Base-by-base conservation (phyloP, 306 rosid genomes). In the Boehmeria nivea region DNA sequence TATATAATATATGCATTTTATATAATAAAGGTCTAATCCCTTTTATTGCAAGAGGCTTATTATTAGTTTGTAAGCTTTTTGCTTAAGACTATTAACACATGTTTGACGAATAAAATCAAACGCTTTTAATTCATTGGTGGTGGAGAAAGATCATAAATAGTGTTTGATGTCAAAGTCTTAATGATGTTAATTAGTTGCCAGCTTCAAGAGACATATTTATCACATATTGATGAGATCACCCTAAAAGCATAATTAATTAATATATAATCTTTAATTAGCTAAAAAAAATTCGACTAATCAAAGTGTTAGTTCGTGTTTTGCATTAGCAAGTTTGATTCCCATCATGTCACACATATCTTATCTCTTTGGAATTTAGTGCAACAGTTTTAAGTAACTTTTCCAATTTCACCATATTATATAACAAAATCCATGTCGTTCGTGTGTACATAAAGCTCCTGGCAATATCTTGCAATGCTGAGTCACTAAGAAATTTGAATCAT, bases 121-220 rank as follows among this genome's bases (percentile, higher is more conserved):
- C 14, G 8, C 12, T 19, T 44, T 61, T 36, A 20, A 54, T 24
- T 42, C 43, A 51, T 51, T 67, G 51, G 71, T 47, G 54, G 43
- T 25, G 53, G 43, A 55, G 21, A 46, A 16, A 54, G 60, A 54
- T 54, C n/a, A 39, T 59, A 39, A 61, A 49, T 16, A 18, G 3
- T 39, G 57, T 37, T 21, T 55, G 49, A 72, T 31, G 59, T 48
- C 43, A 66, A 66, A 36, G 75, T 64, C 68, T 65, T 70, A 34
- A 17, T 74, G 80, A 79, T 71, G 83, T 77, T 67, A 70, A 81
- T 77, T 67, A 67, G 76, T 60, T 81, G 84, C 77, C 72, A 31
- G 59, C 59, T 72, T 64, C 67, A 79, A 71, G 69, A 52, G 76
- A 49, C 39, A 69, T 27, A 72, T 33, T 34, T 17, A 54, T 18